phyloP scores from a whole-genome alignment of 176 grass and related monocot species.

The Coix lacrymajobi region DNA sequence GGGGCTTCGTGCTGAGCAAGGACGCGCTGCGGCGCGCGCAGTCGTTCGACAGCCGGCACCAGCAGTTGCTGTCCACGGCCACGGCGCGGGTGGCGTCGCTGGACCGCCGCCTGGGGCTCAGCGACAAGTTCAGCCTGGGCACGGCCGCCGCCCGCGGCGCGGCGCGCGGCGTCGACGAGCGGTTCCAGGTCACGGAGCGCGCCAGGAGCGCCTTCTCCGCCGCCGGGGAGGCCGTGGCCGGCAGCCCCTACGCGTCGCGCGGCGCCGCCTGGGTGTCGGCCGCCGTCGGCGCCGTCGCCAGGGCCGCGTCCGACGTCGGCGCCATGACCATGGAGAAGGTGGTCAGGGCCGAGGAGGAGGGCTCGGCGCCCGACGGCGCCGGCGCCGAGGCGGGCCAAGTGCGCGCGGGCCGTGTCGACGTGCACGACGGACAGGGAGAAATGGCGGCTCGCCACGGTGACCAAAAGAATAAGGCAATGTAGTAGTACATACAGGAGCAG shows the following conservation, averaged over 20 bases:
- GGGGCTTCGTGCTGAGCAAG: constrained; percentile 42
- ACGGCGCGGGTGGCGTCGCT: constrained; percentile 30
- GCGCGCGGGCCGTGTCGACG: background rate
- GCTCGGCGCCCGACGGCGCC: background rate
- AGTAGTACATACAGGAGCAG: background rate
- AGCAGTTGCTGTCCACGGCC: constrained; percentile 28
- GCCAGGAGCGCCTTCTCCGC: constrained; percentile 16
- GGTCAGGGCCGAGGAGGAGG: constrained; percentile 7
- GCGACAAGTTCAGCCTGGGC: constrained; percentile 34
- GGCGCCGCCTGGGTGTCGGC: constrained; percentile 29
- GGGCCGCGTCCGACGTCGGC: constrained; percentile 32
- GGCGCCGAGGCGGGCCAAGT: background rate
- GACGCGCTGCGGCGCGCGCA: constrained; percentile 36
- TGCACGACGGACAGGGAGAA: background rate
- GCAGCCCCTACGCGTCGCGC: constrained; percentile 26
- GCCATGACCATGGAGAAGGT: constrained; percentile 36
- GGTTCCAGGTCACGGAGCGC: constrained; percentile 34
- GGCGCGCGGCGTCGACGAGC: constrained; percentile 36
- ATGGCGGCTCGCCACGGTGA: background rate
- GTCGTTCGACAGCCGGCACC: constrained; percentile 39
- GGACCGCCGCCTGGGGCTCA: constrained; percentile 32
- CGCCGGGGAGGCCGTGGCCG: constrained; percentile 24
- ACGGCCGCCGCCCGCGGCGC: constrained; percentile 18
- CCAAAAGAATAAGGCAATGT: background rate
- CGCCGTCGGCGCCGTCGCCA: constrained; percentile 10